phyloP scores from a whole-genome alignment of 2,329 filamentous ascomycete genomes.

The Nannizzia gypsea region DNA sequence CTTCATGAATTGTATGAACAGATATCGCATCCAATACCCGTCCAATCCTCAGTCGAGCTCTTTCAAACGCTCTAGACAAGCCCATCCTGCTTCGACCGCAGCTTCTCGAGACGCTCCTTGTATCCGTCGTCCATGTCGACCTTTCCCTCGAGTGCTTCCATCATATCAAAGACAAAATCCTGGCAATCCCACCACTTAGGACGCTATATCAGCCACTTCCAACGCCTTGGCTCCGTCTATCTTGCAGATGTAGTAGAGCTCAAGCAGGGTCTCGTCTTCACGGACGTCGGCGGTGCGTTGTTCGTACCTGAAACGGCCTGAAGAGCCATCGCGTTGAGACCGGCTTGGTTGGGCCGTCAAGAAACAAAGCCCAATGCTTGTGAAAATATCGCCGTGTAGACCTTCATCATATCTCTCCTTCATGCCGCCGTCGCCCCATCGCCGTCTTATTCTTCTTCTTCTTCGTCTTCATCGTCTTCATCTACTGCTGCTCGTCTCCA shows the following conservation, averaged over 20 bases:
- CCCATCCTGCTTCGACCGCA: not conserved
- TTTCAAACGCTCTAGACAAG: not conserved
- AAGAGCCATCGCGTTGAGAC: conserved; percentile 7
- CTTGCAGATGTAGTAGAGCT: conserved; percentile 9
- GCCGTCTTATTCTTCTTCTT: not conserved
- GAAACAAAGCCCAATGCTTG: not conserved
- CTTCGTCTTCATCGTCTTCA: not conserved
- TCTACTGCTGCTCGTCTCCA: not conserved
- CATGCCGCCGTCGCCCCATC: too few species aligned
- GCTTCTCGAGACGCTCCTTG: not conserved
- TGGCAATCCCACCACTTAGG: conserved; percentile 19
- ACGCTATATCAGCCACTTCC: conserved; percentile 13
- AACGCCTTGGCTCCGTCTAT: conserved; percentile 4
- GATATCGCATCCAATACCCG: not conserved
- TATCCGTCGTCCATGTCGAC: conserved; percentile 12
- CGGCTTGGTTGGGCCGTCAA: conserved; percentile 3
- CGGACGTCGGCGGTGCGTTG: conserved; percentile 6
- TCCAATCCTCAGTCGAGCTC: not conserved
- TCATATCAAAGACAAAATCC: conserved; percentile 20
- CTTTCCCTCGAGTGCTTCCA: conserved; percentile 14
- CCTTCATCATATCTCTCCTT: not conserved
- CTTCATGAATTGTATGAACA: not conserved
- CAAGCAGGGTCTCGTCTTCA: conserved; percentile 3
- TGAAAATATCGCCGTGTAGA: not conserved
- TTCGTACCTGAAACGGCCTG: conserved; percentile 7